These are phyloP conservation scores for Candida ulmi DNA, from an alignment of 805 yeast genomes.

Conservation along the genomic window DNA sequence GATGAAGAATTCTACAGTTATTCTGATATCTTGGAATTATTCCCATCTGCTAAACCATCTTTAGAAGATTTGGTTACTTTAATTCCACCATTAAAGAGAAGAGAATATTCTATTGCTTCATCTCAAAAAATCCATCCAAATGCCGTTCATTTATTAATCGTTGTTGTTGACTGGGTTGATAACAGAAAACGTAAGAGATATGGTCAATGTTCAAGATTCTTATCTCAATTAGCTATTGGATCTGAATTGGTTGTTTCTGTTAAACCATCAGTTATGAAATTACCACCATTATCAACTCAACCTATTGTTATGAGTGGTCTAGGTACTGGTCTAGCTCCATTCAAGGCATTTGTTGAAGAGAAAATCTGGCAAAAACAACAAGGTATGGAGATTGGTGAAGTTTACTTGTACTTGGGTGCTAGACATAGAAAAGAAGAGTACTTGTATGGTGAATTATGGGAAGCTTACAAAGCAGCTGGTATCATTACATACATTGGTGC, in stretches of 20 bases:
- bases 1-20: slow-evolving; percentile 80
- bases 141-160: slow-evolving; percentile 85
- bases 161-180: slow-evolving; percentile 95
- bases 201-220: slow-evolving; percentile 92
- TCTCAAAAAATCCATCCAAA: slow-evolving; percentile 90
- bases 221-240: slow-evolving; percentile 75
- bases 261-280: slow-evolving; percentile 94
- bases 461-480: slow-evolving; percentile 90
- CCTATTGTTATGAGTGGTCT: slow-evolving; percentile 96
- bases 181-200: slow-evolving; percentile 76
- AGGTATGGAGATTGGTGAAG: slow-evolving; percentile 84
- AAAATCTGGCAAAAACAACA: slow-evolving; percentile 89
- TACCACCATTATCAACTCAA: slow-evolving; percentile 80
- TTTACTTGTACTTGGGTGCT: slow-evolving; percentile 85
- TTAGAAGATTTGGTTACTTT: slow-evolving; percentile 63
- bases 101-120: slow-evolving; percentile 97
- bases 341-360: slow-evolving; percentile 95
- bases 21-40: slow-evolving; percentile 75
- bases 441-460: slow-evolving; percentile 95
- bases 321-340: slow-evolving; percentile 97
- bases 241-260: slow-evolving; percentile 88
- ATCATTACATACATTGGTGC: slow-evolving; percentile 93
- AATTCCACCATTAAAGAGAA: slow-evolving; percentile 85
- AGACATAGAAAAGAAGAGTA: slow-evolving; percentile 95
- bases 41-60: slow-evolving; percentile 76